A percentile compares a stretch with the other conserved stretches of the same genome.
These are phyloP conservation scores for Oryza nivara DNA, from an alignment of 176 grass and related monocot genomes.

Conservation along the genomic window DNA sequence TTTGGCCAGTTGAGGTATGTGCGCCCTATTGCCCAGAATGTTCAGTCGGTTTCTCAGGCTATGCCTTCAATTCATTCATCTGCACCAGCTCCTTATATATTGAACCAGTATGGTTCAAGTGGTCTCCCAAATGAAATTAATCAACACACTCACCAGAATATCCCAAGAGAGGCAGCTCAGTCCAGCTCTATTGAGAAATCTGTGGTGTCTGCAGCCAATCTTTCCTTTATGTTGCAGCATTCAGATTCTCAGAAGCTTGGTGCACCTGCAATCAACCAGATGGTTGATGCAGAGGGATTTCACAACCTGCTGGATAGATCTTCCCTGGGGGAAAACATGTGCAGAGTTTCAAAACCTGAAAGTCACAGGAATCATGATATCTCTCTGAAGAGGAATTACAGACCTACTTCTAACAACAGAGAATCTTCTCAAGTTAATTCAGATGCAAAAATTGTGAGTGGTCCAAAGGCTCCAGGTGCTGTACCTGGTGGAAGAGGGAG, in stretches of 20 bases:
- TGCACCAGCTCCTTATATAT: slow-evolving; percentile 44
- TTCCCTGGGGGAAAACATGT: slow-evolving; percentile 33
- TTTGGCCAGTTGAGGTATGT: slow-evolving; percentile 93
- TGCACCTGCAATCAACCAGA: slow-evolving; percentile 41
- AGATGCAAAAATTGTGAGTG: slow-evolving; percentile 51
- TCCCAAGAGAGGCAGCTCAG: slow-evolving; percentile 38
- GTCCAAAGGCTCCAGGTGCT: slow-evolving; percentile 42
- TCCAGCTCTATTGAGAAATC: slow-evolving; percentile 43
- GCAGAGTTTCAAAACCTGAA: slow-evolving; percentile 34
- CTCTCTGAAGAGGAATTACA: slow-evolving; percentile 47
- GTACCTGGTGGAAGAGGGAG: slow-evolving; percentile 62
- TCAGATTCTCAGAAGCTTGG: slow-evolving; percentile 46
- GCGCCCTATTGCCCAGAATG: slow-evolving; percentile 55
- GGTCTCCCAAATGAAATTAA: slow-evolving; percentile 45
- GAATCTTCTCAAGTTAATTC: slow-evolving; percentile 56
- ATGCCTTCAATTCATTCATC: slow-evolving; percentile 46
- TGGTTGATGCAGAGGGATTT: slow-evolving; percentile 52
- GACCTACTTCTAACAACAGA: slow-evolving; percentile 46
- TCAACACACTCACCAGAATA: slow-evolving; percentile 41
- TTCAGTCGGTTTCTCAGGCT: slow-evolving; percentile 47
- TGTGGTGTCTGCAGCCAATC: slow-evolving; percentile 16
- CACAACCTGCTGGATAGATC: slow-evolving; percentile 30
- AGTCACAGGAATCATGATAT: slow-evolving; percentile 42
- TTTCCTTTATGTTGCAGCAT: slow-evolving; percentile 19
- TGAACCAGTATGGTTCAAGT: slow-evolving; percentile 63